phyloP scores from a whole-genome alignment of 2,329 filamentous ascomycete genomes.

The Parascedosporium putredinis region DNA sequence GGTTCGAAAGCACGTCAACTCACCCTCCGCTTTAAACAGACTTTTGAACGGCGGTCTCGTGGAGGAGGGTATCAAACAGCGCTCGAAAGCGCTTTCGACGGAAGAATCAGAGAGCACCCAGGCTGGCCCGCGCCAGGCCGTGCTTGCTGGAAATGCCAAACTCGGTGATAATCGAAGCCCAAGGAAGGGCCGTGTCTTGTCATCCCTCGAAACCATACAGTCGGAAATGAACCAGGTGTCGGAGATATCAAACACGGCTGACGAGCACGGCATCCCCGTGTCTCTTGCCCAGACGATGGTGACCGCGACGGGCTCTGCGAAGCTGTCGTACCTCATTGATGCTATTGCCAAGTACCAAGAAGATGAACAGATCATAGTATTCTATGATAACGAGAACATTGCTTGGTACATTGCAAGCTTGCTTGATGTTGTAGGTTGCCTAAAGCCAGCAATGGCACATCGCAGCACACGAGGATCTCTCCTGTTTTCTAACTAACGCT shows the following conservation, averaged over 20 bases:
- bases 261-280: conserved; percentile 24
- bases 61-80: conserved; percentile 22
- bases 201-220: conserved; percentile 1
- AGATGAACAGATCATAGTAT: conserved; percentile 79
- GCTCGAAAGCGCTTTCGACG: background rate
- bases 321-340: conserved; percentile 76
- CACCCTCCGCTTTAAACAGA: conserved; percentile 32
- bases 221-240: background rate
- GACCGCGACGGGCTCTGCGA: conserved; percentile 74
- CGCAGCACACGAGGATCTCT: too few species aligned
- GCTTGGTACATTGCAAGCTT: conserved; percentile 79
- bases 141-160: conserved; percentile 4
- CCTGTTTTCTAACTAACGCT: background rate
- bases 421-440: conserved; percentile 53
- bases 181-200: conserved; percentile 1
- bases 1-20: conserved; percentile 33
- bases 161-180: conserved; percentile 11
- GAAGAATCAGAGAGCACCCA: background rate
- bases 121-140: background rate
- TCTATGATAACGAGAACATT: conserved; percentile 81
- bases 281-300: conserved; percentile 51
- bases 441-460: background rate
- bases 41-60: conserved; percentile 37
- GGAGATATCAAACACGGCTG: conserved; percentile 7
- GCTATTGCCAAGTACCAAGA: conserved; percentile 56